Evolutionary conservation across 257 asterid species (phyloP), one percentile per base, ranked within the genome.

Genomic region (Haberlea rhodopensis): DNA sequence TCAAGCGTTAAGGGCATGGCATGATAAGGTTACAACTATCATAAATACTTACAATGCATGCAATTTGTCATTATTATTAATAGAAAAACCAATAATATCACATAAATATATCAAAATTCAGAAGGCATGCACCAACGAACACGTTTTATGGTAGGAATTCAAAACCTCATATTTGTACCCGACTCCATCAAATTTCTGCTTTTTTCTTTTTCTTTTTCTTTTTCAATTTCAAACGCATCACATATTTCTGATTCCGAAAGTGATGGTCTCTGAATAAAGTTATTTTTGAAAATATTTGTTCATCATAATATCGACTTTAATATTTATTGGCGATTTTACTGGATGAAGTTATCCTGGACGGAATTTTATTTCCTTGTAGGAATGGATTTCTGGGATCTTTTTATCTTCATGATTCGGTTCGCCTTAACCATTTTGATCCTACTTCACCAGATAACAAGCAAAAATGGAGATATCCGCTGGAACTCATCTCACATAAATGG

Each of bases 381-480:
- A 62, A 90, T 94, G 95, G 80, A 94, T 68, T 90, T 89, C 72
- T 58, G 71, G 25, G 95, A 94, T 68, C 81, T 89, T 71, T 92
- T 90, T 72, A 65, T 70, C 62, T 85, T 90, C 84, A 63, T 86
- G 83, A 74, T 64, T 76, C 95, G 95, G n/a, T 83, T 87, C 62
- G 76, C 97, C 43, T 72, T 87, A 51, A 96, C 96, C 80, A 90
- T 80, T 72, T 49, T 78, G 58, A 70, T 81, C 78, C 80, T 81
- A 43, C 83, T 94, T 59, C 67, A 66, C 78, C 81, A 79, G 67
- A 62, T 84, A 64, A 49, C 69, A 48, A 56, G 52, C 29, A 60
- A 62, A 5, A 27, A 48, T 15, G 53, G 67, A 16, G 69, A 65
- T 53, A 40, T 71, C 49, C 26, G 15, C 46, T 46, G 51, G 51